Percentiles rank a stretch among this genome's conserved stretches.
Evolutionary conservation across 2,329 filamentous ascomycete genomes (phyloP).

Genomic region (Cryphonectria radicalis): DNA sequence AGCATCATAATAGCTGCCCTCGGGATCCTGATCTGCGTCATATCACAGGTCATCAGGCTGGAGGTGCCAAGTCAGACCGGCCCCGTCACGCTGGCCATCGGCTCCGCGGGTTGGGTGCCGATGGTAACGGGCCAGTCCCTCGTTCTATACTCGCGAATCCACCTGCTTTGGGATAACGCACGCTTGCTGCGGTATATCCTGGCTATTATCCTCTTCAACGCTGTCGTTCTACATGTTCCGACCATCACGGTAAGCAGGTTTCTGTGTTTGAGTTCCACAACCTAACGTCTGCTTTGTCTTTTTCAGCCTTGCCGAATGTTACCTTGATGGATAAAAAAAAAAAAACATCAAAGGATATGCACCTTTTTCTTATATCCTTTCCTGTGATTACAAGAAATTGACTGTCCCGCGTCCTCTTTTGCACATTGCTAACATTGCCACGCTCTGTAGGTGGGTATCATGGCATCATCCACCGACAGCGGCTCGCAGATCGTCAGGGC

Average conservation of each 20-base stretch:
- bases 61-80: slow-evolving; percentile 1
- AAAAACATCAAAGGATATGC: background rate
- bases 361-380: background rate
- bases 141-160: slow-evolving; percentile 63
- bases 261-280: background rate
- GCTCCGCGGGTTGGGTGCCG: slow-evolving; percentile 49
- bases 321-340: background rate
- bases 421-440: background rate
- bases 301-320: background rate
- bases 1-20: slow-evolving; percentile 16
- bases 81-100: slow-evolving; percentile 8
- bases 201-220: slow-evolving; percentile 59
- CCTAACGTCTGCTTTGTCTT: background rate
- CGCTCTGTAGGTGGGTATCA: background rate
- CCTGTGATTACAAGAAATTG: background rate
- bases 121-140: slow-evolving; percentile 63
- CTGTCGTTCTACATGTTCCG: slow-evolving; percentile 57
- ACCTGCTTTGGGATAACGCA: slow-evolving; percentile 59
- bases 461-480: background rate
- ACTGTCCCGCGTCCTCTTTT: background rate
- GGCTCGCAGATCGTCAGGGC: slow-evolving; percentile 34
- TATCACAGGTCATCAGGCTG: slow-evolving; percentile 20
- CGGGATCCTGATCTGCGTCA: slow-evolving; percentile 16
- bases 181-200: slow-evolving; percentile 53
- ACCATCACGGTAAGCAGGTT: slow-evolving; percentile 51